These are phyloP conservation scores for Tardiomyces depauwii DNA, from an alignment of 1,139 yeast species.

Conservation along the genomic window DNA sequence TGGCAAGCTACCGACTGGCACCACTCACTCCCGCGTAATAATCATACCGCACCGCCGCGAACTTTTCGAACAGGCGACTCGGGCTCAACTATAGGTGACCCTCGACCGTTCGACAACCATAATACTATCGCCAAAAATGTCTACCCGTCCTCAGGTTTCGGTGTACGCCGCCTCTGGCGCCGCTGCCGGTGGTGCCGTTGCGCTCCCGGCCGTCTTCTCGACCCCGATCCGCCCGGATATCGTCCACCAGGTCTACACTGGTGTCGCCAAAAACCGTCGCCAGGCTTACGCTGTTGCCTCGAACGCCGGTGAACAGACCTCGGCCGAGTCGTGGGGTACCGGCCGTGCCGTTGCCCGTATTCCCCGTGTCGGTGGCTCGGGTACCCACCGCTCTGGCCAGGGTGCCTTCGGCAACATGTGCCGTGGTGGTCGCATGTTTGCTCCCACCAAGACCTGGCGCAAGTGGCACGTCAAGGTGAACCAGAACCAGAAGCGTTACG, in stretches of 20 bases:
- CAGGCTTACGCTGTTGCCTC: conserved; percentile 99
- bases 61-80: no score
- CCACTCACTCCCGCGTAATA: no score
- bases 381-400: conserved; percentile 99
- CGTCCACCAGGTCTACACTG: conserved; percentile 97
- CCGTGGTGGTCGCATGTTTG: conserved; percentile 99
- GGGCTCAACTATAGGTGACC: no score
- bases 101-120: no score
- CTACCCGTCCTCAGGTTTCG: conserved; percentile 92
- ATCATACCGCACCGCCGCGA: no score
- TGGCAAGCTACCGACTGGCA: no score
- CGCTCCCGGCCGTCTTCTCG: conserved; percentile 97
- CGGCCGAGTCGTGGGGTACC: conserved; percentile 99
- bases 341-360: conserved; percentile 99
- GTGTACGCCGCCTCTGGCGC: conserved; percentile 86
- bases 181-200: conserved; percentile 72
- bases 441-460: conserved; percentile 99
- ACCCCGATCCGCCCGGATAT: conserved; percentile 99
- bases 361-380: conserved; percentile 99
- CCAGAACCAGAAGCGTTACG: conserved; percentile 99
- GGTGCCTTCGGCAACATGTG: conserved; percentile 99
- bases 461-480: conserved; percentile 99
- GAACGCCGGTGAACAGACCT: conserved; percentile 99
- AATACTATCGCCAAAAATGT: conserved; percentile 33
- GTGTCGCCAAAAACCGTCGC: conserved; percentile 99